These are phyloP conservation scores for Chaetomiaceae sp. DNA, from an alignment of 2,329 filamentous ascomycete species.

Conservation along the genomic window DNA sequence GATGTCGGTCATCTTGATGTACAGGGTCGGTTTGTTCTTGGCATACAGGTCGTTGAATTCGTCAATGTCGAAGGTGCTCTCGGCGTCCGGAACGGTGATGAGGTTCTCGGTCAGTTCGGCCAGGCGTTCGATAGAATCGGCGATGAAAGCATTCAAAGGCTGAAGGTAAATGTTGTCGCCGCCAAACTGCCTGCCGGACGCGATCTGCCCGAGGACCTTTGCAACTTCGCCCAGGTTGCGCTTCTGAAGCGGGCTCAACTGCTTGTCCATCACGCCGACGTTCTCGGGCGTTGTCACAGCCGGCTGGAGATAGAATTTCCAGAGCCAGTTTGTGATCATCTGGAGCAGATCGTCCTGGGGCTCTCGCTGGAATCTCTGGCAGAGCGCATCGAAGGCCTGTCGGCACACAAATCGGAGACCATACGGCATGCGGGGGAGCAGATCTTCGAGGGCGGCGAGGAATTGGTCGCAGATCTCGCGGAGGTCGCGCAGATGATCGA, in stretches of 20 bases:
- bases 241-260: slow-evolving; percentile 85
- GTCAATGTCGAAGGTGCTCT: slow-evolving; percentile 94
- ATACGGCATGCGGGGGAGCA: slow-evolving; percentile 84
- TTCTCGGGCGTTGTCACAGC: slow-evolving; percentile 86
- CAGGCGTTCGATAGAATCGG: slow-evolving; percentile 76
- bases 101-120: slow-evolving; percentile 69
- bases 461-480: slow-evolving; percentile 93
- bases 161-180: slow-evolving; percentile 94
- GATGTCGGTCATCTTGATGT: slow-evolving; percentile 97
- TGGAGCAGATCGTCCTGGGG: slow-evolving; percentile 73
- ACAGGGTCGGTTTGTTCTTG: slow-evolving; percentile 94
- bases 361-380: slow-evolving; percentile 73
- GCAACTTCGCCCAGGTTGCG: slow-evolving; percentile 85
- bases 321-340: slow-evolving; percentile 84
- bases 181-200: slow-evolving; percentile 83
- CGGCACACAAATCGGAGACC: slow-evolving; percentile 83
- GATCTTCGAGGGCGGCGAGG: slow-evolving; percentile 74
- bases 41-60: slow-evolving; percentile 98
- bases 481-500: slow-evolving; percentile 88
- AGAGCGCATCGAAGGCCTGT: slow-evolving; percentile 76
- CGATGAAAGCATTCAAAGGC: slow-evolving; percentile 86
- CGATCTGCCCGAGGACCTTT: slow-evolving; percentile 86
- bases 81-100: slow-evolving; percentile 79
- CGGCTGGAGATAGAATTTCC: slow-evolving; percentile 89
- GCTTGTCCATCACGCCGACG: slow-evolving; percentile 85